Evolutionary conservation across 2,329 filamentous ascomycete genomes (phyloP), one percentile per base, ranked within the genome.

Genomic region (Blastomyces percursus): DNA sequence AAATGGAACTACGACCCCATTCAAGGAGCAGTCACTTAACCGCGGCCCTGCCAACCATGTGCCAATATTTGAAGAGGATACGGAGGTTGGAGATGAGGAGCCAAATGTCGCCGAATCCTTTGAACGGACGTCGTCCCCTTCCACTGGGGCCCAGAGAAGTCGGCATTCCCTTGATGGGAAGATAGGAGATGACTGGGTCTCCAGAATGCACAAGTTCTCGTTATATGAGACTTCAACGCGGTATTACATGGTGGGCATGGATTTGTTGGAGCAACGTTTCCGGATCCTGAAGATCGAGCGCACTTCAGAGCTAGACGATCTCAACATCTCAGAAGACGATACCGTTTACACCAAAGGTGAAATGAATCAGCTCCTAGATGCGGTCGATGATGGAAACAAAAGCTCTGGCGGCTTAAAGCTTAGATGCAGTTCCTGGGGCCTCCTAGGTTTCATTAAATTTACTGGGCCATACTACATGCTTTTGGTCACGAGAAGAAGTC

Each of bases 391-490:
- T 72, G 94, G 94, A 0, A 99, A 97, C 74, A 92, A 90, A 70
- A 86, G 85, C 8, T 91, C 91, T 0, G 94, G 94, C 30, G 94
- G 94, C 0, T 83, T 99, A 76, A 94, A 89, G 74, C 81, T 96
- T 62, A 90, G 90, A 64, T 95, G 90, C 74, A 95, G 86, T 64
- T 91, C 90, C 4, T 99, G 93, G 94, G 94, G 94, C 1, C 78
- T 99, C 32, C 79, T 99, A 32, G 94, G 94, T 3, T 99, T 99
- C 74, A 94, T 99, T 74, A 85, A 90, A 65, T 97, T 99, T 74
- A 99, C 94, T 0, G 91, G 93, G 1, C 86, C 91, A 2, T 96
- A 95, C 74, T 99, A 99, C 74, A 97, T 99, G 92, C 82, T 97
- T 38, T 78, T 97, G 58, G 92, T 97, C 71, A 96, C 92, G 48